Evolutionary conservation across 1,284 basidiomycete species (phyloP), one percentile per base, ranked within the genome.

Genomic region (Ceratobasidium sp.): DNA sequence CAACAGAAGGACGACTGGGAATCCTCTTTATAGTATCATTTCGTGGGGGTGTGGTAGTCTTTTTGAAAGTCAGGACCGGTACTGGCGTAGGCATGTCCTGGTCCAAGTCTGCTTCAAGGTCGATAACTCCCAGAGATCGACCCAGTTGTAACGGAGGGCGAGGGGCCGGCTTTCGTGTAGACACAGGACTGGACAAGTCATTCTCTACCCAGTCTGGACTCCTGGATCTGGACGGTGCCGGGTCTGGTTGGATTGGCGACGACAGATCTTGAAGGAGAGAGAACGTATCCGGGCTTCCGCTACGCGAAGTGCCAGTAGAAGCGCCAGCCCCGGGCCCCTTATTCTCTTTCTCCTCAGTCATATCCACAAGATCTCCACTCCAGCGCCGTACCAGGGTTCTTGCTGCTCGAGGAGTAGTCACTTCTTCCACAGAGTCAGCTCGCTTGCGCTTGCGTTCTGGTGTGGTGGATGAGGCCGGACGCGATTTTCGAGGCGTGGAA

Each of bases 341-440:
- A 28, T 43, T 30, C 13, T 55, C 59, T 23, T 62, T 50, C 59
- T 73, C 59, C 41, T 52, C 21, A 32, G 66, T 58, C 38, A 73
- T 44, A 58, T 70, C 66, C 41, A 59, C 41, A 49, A 73, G 32
- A 64, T 73, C n/a, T 62, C 69, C 55, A 72, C 74, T 66, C 73
- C 74, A 58, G 46, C 67, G 38, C 41, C 69, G 54, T 52, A 47
- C 9, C 26, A 83, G 72, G 82, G 41, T 63, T 21, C 66, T 52
- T n/a, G 69, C 35, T 38, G 58, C 54, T 26, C 63, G 50, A 28
- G 57, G 57, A n/a, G 70, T 54, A 55, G 43, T 38, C 46, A 64
- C 57, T 79, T 72, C 62, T 72, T 85, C 84, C 38, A 83, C 82
- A 63, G 84, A 84, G 64, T 79, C 82, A 2, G 79, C 73, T 58